phyloP scores from a whole-genome alignment of 192 early-diverging fungal species.

The Gigaspora rosea region DNA sequence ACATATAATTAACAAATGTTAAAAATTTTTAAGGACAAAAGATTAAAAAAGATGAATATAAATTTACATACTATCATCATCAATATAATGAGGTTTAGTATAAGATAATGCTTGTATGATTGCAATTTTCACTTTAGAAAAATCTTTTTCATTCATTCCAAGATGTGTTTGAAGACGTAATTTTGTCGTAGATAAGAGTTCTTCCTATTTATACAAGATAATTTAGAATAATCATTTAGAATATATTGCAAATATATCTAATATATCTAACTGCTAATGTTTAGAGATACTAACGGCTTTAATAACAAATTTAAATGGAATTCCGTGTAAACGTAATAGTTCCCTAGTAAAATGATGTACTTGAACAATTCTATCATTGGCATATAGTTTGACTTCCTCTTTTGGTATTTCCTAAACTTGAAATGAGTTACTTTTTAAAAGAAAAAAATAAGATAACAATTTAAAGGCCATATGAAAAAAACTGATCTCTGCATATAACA shows the following conservation, averaged over 20 bases:
- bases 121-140: conserved; percentile 63
- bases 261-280: too few species aligned
- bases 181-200: conserved; percentile 71
- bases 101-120: conserved; percentile 35
- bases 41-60: too few species aligned
- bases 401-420: conserved; percentile 41
- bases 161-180: conserved; percentile 66
- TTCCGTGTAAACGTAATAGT: conserved; percentile 64
- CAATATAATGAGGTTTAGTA: conserved; percentile 12
- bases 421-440: conserved; percentile 1
- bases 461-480: background rate
- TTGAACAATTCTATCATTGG: conserved; percentile 50
- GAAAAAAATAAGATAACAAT: too few species aligned
- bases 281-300: conserved; percentile 35
- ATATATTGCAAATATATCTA: too few species aligned
- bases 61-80: conserved; percentile 24
- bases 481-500: conserved; percentile 60
- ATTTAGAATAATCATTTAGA: too few species aligned
- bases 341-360: conserved; percentile 85
- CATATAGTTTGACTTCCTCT: conserved; percentile 46
- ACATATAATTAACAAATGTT: too few species aligned
- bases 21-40: too few species aligned
- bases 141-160: conserved; percentile 85
- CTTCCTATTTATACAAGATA: conserved; percentile 47
- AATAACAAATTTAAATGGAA: conserved; percentile 50